Conservation (phyloP, 2,329 filamentous ascomycete species). For the Sporothrix pallida region DNA sequence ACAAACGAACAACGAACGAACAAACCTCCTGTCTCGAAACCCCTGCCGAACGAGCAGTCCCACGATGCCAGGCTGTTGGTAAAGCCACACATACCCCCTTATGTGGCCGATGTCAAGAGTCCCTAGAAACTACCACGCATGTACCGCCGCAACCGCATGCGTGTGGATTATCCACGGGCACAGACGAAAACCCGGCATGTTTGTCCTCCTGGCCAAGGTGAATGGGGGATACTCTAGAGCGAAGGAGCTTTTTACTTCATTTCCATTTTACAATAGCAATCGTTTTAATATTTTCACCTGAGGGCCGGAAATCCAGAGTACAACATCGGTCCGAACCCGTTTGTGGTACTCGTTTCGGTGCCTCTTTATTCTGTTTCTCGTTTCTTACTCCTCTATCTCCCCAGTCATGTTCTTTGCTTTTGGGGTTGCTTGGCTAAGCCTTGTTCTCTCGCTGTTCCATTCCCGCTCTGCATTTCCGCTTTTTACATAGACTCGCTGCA, state of each 20-base stretch:
- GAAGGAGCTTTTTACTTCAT: neutral
- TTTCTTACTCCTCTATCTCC: neutral
- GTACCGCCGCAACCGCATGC: neutral
- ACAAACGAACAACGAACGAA: conserved; percentile 17
- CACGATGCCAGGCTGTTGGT: no score
- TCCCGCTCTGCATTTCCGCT: neutral
- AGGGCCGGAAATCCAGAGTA: neutral
- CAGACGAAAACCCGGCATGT: neutral
- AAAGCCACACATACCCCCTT: no score
- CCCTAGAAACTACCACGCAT: neutral
- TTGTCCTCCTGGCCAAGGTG: neutral
- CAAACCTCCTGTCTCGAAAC: neutral
- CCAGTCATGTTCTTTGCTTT: neutral
- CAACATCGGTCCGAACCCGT: neutral
- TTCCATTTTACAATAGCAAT: conserved; percentile 16
- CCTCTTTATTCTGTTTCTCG: neutral
- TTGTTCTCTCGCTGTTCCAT: neutral
- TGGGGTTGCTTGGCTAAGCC: conserved; percentile 7
- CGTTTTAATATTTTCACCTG: neutral
- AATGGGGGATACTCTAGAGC: neutral
- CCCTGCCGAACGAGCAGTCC: neutral
- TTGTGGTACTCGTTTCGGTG: neutral
- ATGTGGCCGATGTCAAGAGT: no score
- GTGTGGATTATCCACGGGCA: neutral
- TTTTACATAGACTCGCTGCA: conserved; percentile 15